Evolutionary conservation across 1,139 yeast species (phyloP).

Genomic region (Suhomyces taliae): DNA sequence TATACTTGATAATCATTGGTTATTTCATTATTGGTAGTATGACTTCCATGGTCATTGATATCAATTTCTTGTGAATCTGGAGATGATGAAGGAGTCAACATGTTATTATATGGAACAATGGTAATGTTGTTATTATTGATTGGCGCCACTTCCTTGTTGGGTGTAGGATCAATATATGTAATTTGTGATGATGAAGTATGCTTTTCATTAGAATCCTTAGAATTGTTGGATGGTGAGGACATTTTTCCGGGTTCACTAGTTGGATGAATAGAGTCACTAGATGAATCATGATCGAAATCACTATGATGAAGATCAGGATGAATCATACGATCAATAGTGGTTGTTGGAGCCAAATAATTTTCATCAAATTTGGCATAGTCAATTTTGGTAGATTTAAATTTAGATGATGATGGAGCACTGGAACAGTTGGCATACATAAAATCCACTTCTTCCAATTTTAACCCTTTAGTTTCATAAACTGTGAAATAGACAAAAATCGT

Average conservation of each 20-base stretch:
- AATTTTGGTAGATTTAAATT: conserved; percentile 41
- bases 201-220: conserved; percentile 10
- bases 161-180: conserved; percentile 4
- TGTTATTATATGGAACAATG: conserved; percentile 9
- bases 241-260: conserved; percentile 1
- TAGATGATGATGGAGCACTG: conserved; percentile 43
- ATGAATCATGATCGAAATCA: conserved; percentile 9
- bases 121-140: background rate
- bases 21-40: no score
- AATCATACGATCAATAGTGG: conserved; percentile 4
- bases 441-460: conserved; percentile 48
- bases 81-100: conserved; percentile 21
- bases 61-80: conserved; percentile 11
- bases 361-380: conserved; percentile 23
- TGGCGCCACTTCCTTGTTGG: conserved; percentile 4
- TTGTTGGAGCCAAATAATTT: conserved; percentile 9
- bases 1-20: conserved; percentile 22
- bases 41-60: background rate
- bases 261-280: conserved; percentile 9
- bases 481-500: conserved; percentile 40
- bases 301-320: conserved; percentile 1
- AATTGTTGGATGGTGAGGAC: conserved; percentile 8
- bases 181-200: conserved; percentile 11
- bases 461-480: conserved; percentile 49
- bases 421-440: conserved; percentile 41